Percentiles rank a stretch among this genome's conserved stretches.
phyloP scores from a whole-genome alignment of 768 basidiomycete genomes.

The Psilocybe cyanescens region DNA sequence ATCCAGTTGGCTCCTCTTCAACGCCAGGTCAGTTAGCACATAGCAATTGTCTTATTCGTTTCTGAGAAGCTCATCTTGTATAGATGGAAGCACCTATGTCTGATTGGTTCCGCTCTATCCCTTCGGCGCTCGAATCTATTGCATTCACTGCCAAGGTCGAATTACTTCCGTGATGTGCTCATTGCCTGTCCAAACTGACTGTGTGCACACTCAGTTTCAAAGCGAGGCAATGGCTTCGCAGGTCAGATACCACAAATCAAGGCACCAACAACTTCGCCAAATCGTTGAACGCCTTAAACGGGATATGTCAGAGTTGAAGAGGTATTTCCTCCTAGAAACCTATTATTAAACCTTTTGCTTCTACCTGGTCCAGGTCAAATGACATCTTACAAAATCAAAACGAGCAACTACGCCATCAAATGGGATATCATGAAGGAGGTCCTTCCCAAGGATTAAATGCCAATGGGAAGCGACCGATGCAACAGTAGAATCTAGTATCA shows the following conservation, averaged over 20 bases:
- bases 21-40: slow-evolving; percentile 55
- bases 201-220: slow-evolving; percentile 62
- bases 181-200: not conserved
- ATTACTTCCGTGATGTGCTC: not conserved
- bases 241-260: slow-evolving; percentile 63
- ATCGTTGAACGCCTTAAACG: slow-evolving; percentile 56
- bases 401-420: slow-evolving; percentile 45
- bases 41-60: not conserved
- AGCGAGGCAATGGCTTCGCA: slow-evolving; percentile 74
- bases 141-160: slow-evolving; percentile 70
- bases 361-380: slow-evolving; percentile 42
- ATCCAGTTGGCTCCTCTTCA: slow-evolving; percentile 78
- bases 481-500: slow-evolving; percentile 22
- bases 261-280: slow-evolving; percentile 57
- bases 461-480: slow-evolving; percentile 70
- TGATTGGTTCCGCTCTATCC: slow-evolving; percentile 75
- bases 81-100: slow-evolving; percentile 85
- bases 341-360: slow-evolving; percentile 9
- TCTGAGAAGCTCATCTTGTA: not conserved
- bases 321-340: slow-evolving; percentile 38
- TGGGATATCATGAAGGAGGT: slow-evolving; percentile 24
- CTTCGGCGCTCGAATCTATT: slow-evolving; percentile 62
- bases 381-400: slow-evolving; percentile 56
- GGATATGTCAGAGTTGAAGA: slow-evolving; percentile 58
- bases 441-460: slow-evolving; percentile 47